Evolutionary conservation across 2,329 filamentous ascomycete species (phyloP), one percentile per base, ranked within the genome.

Genomic region (Sclerotinia borealis): DNA sequence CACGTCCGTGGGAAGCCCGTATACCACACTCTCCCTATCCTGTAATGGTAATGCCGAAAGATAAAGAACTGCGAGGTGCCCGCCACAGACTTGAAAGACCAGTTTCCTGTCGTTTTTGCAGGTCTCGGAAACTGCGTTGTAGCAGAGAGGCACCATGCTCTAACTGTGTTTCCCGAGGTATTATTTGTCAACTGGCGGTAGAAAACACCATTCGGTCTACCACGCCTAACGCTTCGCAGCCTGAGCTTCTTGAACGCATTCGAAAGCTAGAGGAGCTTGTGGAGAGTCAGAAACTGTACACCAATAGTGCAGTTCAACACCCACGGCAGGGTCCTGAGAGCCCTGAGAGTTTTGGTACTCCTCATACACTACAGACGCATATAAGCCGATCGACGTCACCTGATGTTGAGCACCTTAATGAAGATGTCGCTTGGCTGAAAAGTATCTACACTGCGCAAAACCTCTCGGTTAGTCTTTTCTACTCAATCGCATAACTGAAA

Each of bases 81-180:
- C 43, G 22, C 15, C 43, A 47, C 9, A 47, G 22, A 22, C 10
- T n/a, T 47, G 43, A 47, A 17, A 17, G 61, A 36, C 63, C 63
- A 39, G 51, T 65, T 9, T 65, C 63, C 15, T 63, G 63, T 34
- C 63, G 56, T 45, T 63, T 65, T 25, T 65, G 63, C 39, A 56
- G 63, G n/a, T 55, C 49, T 17, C 39, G 61, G 27, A 65, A 65
- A 52, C 47, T 65, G 54, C 61, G 61, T 59, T 66, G 65, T 50
- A 64, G 56, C 39, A 37, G 65, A 37, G n/a, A 36, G 27, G 47
- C 52, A n/a, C 66, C 66, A 29, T 68, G 66, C 49, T 64, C 66
- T 15, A 68, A 68, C 29, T 68, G 64, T 54, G 48, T 65, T 11
- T 64, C 66, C 10, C 64, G 67, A n/a, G 59, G 63, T 10, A 56